Evolutionary conservation across 1,139 yeast genomes (phyloP).

Genomic region (Meyerozyma elateridarum): DNA sequence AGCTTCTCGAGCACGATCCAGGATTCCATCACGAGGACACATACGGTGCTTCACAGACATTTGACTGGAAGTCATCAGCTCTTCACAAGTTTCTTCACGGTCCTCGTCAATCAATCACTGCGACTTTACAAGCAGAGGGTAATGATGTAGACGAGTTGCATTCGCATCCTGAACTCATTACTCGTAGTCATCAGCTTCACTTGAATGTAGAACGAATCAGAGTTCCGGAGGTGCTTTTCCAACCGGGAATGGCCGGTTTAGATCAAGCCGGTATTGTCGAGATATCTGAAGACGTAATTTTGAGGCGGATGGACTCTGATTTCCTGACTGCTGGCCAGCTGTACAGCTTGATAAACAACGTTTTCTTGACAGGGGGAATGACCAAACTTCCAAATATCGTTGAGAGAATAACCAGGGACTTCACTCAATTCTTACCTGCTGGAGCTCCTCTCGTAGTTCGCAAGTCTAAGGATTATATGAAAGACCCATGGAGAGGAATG

Average conservation of each 20-base stretch:
- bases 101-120: constrained; percentile 57
- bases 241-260: constrained; percentile 92
- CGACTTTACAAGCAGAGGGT: constrained; percentile 42
- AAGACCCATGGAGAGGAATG: constrained; percentile 96
- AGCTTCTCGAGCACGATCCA: constrained; percentile 76
- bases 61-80: constrained; percentile 79
- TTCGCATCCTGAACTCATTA: constrained; percentile 40
- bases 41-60: constrained; percentile 61
- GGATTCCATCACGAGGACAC: constrained; percentile 83
- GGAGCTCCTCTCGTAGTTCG: constrained; percentile 60
- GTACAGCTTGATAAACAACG: constrained; percentile 49
- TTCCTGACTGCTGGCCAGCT: constrained; percentile 51
- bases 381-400: constrained; percentile 62
- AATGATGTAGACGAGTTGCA: constrained; percentile 41
- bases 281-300: constrained; percentile 61
- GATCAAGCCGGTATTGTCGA: constrained; percentile 94
- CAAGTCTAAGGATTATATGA: constrained; percentile 59
- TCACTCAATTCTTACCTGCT: constrained; percentile 66
- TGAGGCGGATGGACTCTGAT: constrained; percentile 54
- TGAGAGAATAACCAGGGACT: constrained; percentile 61
- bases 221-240: constrained; percentile 87
- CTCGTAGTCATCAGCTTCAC: constrained; percentile 73
- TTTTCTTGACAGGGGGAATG: constrained; percentile 86
- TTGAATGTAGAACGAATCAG: constrained; percentile 85
- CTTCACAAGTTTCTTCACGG: constrained; percentile 87